Evolutionary conservation across 169 alveolate species (phyloP).

Genomic region (Plasmodium yoelii): DNA sequence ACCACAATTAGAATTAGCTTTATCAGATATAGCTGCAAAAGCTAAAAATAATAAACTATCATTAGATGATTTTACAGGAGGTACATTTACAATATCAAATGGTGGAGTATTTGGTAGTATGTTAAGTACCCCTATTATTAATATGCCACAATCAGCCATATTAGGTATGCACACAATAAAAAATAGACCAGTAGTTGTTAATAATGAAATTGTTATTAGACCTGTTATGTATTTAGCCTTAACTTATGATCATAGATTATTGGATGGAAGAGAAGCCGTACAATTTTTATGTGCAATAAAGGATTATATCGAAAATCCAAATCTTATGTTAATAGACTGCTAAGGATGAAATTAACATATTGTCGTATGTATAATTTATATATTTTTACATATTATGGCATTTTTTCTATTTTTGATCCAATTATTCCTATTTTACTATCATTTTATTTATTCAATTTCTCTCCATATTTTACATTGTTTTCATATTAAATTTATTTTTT

Average conservation of each 20-base stretch:
- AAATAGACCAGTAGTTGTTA: slow-evolving; percentile 94
- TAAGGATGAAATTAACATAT: background rate
- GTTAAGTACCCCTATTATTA: slow-evolving; percentile 96
- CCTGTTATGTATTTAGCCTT: slow-evolving; percentile 96
- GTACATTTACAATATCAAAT: slow-evolving; percentile 96
- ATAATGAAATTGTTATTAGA: slow-evolving; percentile 93
- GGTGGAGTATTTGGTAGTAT: slow-evolving; percentile 97
- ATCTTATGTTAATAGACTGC: slow-evolving; percentile 78
- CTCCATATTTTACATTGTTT: too few relatives aligned
- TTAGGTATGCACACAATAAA: slow-evolving; percentile 95
- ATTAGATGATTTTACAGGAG: slow-evolving; percentile 96
- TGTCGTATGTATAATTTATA: background rate
- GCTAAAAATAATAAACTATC: slow-evolving; percentile 94
- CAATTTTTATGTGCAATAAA: slow-evolving; percentile 93
- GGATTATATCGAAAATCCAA: slow-evolving; percentile 94
- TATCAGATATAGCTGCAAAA: slow-evolving; percentile 87
- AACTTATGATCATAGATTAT: slow-evolving; percentile 97
- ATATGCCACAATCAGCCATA: slow-evolving; percentile 96
- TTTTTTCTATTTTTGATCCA: too few relatives aligned
- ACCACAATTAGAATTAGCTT: slow-evolving; percentile 91
- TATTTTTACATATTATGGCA: background rate
- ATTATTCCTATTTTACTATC: too few relatives aligned
- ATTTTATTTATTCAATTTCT: too few relatives aligned
- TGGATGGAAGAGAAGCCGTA: slow-evolving; percentile 98
- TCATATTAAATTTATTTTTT: too few relatives aligned